Conservation (phyloP, 179 eudicot genomes). For the Camellia oleifera region DNA sequence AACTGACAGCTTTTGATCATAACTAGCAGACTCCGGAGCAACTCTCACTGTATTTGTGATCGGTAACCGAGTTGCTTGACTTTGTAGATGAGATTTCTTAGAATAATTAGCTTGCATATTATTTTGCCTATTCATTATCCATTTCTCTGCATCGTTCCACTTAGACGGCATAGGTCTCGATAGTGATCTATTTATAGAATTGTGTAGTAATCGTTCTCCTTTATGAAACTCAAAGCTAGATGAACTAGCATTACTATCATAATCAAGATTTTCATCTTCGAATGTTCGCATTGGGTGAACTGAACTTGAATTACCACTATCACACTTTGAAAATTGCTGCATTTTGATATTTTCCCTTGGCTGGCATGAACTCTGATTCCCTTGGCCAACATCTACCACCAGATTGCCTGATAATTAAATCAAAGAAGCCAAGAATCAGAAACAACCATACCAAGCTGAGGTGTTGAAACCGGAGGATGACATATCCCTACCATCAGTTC, state of each 20-base stretch:
- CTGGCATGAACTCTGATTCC: slow-evolving; percentile 23
- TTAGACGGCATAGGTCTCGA: slow-evolving; percentile 43
- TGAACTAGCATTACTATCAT: slow-evolving; percentile 95
- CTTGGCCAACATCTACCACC: slow-evolving; percentile 28
- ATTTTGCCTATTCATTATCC: slow-evolving; percentile 59
- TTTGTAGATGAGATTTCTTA: slow-evolving; percentile 39
- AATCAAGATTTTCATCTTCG: slow-evolving; percentile 87
- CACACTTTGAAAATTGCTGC: slow-evolving; percentile 36
- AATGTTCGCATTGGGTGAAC: slow-evolving; percentile 55
- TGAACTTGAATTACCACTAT: slow-evolving; percentile 60
- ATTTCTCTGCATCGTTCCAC: slow-evolving; percentile 58
- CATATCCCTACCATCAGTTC: neutral
- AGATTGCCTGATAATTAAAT: slow-evolving; percentile 5
- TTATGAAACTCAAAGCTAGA: slow-evolving; percentile 95
- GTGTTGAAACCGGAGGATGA: neutral
- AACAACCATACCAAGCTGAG: neutral
- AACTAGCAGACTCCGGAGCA: slow-evolving; percentile 53
- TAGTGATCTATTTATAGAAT: slow-evolving; percentile 28
- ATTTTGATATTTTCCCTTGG: slow-evolving; percentile 27
- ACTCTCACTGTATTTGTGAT: slow-evolving; percentile 49
- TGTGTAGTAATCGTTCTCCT: slow-evolving; percentile 65
- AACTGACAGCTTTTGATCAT: slow-evolving; percentile 39
- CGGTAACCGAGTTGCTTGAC: slow-evolving; percentile 37
- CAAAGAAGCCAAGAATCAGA: slow-evolving; percentile 2
- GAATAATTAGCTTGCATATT: slow-evolving; percentile 36